phyloP scores from a whole-genome alignment of 2,329 filamentous ascomycete genomes.

The Alternaria brassicae region DNA sequence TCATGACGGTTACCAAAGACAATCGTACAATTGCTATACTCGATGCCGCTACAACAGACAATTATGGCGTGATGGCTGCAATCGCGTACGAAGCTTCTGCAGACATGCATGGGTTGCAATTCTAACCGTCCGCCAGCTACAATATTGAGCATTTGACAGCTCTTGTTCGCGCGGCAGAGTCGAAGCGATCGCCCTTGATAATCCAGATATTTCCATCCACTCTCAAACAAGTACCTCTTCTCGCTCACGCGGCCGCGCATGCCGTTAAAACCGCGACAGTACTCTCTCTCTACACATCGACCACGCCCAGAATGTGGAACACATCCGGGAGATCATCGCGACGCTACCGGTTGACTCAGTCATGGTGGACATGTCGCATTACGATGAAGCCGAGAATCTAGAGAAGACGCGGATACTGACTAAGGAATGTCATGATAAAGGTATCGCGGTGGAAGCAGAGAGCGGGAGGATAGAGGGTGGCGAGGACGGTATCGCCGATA shows the following conservation, averaged over 20 bases:
- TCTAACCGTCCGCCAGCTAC: constrained; percentile 31
- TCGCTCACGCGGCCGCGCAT: constrained; percentile 54
- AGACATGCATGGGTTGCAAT: not conserved
- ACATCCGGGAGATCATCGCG: constrained; percentile 51
- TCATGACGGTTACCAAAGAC: constrained; percentile 25
- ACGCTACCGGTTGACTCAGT: constrained; percentile 72
- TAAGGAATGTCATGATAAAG: constrained; percentile 66
- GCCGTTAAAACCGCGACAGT: constrained; percentile 52
- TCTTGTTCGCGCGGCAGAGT: constrained; percentile 44
- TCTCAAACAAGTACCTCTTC: constrained; percentile 66
- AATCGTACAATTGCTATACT: constrained; percentile 57
- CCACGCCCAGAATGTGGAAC: constrained; percentile 54
- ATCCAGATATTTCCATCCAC: constrained; percentile 64
- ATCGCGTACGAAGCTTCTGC: constrained; percentile 36
- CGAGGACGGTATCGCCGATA: constrained; percentile 76
- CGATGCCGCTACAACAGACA: constrained; percentile 61
- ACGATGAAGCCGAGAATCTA: constrained; percentile 75
- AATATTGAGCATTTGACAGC: constrained; percentile 48
- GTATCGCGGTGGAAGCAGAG: constrained; percentile 73
- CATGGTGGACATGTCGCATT: constrained; percentile 79
- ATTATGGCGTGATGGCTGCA: constrained; percentile 64
- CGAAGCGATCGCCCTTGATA: constrained; percentile 44
- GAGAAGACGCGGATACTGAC: constrained; percentile 67
- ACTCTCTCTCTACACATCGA: constrained; percentile 57
- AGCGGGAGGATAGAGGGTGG: constrained; percentile 74